These are phyloP conservation scores for Starmera dryadoides DNA, from an alignment of 805 yeast genomes.

Conservation along the genomic window DNA sequence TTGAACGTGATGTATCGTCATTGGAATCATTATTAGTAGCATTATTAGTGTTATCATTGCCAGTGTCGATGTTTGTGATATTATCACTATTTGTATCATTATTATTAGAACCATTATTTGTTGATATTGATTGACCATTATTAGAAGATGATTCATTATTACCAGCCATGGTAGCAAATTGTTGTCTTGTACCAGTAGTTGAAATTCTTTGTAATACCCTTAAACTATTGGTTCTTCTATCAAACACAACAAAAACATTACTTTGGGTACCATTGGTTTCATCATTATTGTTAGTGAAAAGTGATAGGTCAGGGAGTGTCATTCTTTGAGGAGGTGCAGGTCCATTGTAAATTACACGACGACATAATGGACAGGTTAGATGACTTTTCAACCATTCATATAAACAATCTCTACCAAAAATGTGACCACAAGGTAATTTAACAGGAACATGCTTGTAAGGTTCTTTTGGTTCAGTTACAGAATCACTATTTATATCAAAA, in stretches of 20 bases:
- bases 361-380: constrained; percentile 82
- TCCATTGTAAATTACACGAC: constrained; percentile 32
- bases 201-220: background rate
- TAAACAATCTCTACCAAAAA: constrained; percentile 82
- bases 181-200: too few relatives aligned
- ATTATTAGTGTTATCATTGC: background rate
- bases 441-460: constrained; percentile 55
- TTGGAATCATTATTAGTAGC: too few relatives aligned
- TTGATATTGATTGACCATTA: background rate
- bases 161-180: too few relatives aligned
- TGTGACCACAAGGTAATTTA: constrained; percentile 76
- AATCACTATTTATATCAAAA: constrained; percentile 5
- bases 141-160: background rate
- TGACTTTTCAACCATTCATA: constrained; percentile 74
- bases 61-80: too few relatives aligned
- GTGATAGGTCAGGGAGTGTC: constrained; percentile 14
- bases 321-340: constrained; percentile 11
- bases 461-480: constrained; percentile 10
- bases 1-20: background rate
- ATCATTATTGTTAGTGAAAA: constrained; percentile 4
- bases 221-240: constrained; percentile 13
- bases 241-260: constrained; percentile 12
- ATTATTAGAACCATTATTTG: background rate
- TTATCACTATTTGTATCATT: background rate
- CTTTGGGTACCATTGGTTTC: constrained; percentile 3